phyloP scores from a whole-genome alignment of 2,329 filamentous ascomycete species.

The Colletotrichum sp. region DNA sequence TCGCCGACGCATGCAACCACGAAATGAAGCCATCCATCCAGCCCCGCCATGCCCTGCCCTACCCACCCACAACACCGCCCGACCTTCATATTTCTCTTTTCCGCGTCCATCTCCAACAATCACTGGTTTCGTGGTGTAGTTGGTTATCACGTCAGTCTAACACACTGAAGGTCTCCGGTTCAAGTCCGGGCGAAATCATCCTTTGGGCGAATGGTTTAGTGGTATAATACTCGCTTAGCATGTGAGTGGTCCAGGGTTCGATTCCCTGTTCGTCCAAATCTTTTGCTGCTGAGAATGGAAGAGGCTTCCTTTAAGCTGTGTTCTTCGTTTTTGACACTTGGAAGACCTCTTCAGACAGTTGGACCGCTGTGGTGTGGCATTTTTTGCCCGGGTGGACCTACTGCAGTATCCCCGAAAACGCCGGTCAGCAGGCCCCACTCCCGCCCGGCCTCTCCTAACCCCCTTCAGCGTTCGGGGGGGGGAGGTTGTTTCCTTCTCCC shows the following conservation, averaged over 20 bases:
- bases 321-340: background rate
- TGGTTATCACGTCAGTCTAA: conserved; percentile 57
- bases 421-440: background rate
- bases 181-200: conserved; percentile 22
- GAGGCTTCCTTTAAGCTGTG: background rate
- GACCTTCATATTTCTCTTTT: background rate
- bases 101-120: accelerated
- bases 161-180: conserved; percentile 26
- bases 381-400: background rate
- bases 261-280: conserved; percentile 17
- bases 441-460: background rate
- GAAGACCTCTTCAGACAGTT: accelerated
- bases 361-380: background rate
- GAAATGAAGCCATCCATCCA: background rate
- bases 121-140: conserved; percentile 35
- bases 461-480: background rate
- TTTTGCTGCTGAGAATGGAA: background rate
- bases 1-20: background rate
- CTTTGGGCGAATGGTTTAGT: conserved; percentile 18
- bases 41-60: background rate
- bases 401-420: background rate
- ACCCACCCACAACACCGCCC: background rate
- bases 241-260: conserved; percentile 22
- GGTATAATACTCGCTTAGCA: conserved; percentile 23
- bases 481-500: background rate